Conservation (phyloP, 164 flowering plant genomes). For the Aristolochia californica region DNA sequence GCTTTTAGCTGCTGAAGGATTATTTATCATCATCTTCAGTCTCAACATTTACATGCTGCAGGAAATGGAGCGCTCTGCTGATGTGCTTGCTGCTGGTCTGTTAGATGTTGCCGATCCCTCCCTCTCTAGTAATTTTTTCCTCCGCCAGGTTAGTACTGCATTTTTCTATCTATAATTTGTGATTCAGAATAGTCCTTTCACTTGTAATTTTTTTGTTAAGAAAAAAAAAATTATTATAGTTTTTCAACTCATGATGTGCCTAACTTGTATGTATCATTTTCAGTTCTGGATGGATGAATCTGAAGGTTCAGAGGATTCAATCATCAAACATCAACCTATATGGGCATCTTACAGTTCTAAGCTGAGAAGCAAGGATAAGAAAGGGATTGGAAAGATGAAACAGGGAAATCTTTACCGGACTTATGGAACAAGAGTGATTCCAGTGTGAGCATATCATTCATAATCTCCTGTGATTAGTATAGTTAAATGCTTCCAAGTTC, state of each 20-base stretch:
- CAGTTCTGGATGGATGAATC: conserved; percentile 78
- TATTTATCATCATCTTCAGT: too few relatives aligned
- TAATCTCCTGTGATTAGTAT: too few relatives aligned
- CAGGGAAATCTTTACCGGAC: conserved; percentile 67
- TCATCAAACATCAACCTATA: conserved; percentile 85
- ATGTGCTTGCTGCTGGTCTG: conserved; percentile 95
- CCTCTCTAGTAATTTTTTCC: conserved; percentile 75
- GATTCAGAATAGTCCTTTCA: background rate
- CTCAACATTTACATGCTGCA: conserved; percentile 15
- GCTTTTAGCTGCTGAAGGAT: too few relatives aligned
- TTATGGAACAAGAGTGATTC: conserved; percentile 96
- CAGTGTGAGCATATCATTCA: conserved; percentile 55
- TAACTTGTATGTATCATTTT: conserved; percentile 1
- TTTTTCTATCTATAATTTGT: background rate
- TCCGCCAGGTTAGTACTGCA: conserved; percentile 64
- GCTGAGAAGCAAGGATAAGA: conserved; percentile 50
- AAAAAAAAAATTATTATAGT: background rate
- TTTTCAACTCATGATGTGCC: background rate
- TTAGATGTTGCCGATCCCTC: conserved; percentile 91
- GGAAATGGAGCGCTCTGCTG: conserved; percentile 99
- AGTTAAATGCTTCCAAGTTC: too few relatives aligned
- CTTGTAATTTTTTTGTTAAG: background rate
- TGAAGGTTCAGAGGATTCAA: conserved; percentile 66
- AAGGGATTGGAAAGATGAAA: conserved; percentile 35
- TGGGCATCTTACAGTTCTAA: conserved; percentile 58